phyloP scores from a whole-genome alignment of 1,284 basidiomycete species.

The Golubevia sp. region DNA sequence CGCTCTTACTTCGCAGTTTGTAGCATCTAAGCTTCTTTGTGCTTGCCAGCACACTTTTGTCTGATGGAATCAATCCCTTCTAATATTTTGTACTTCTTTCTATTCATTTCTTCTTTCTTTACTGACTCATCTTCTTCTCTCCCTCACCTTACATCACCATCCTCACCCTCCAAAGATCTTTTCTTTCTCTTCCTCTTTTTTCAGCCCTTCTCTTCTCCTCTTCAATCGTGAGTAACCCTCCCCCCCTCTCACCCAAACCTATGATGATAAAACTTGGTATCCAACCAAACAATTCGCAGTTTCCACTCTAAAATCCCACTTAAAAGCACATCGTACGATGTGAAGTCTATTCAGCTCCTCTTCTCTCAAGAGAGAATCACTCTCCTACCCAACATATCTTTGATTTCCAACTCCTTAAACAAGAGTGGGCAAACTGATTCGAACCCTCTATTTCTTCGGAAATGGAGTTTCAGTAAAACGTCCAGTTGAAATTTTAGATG shows the following conservation, averaged over 20 bases:
- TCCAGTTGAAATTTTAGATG: slow-evolving; percentile 55
- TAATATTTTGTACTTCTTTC: too few species aligned
- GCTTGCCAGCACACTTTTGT: slow-evolving; percentile 60
- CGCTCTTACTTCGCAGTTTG: slow-evolving; percentile 48
- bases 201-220: not conserved
- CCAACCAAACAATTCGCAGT: slow-evolving; percentile 62
- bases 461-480: slow-evolving; percentile 39
- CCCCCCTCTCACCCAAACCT: not conserved
- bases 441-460: slow-evolving; percentile 54
- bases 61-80: slow-evolving; percentile 33
- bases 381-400: too few species aligned
- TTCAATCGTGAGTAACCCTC: too few species aligned
- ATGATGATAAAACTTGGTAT: slow-evolving; percentile 61
- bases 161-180: not conserved
- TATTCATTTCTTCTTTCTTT: slow-evolving; percentile 1
- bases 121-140: not conserved
- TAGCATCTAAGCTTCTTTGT: slow-evolving; percentile 44
- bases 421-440: slow-evolving; percentile 44
- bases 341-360: slow-evolving; percentile 55
- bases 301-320: slow-evolving; percentile 59
- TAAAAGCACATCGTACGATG: slow-evolving; percentile 31
- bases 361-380: slow-evolving; percentile 40
- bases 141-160: slow-evolving; percentile 16
- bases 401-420: slow-evolving; percentile 43
- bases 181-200: not conserved